Evolutionary conservation across 306 rosid genomes (phyloP).

Genomic region (Citrullus amarus): DNA sequence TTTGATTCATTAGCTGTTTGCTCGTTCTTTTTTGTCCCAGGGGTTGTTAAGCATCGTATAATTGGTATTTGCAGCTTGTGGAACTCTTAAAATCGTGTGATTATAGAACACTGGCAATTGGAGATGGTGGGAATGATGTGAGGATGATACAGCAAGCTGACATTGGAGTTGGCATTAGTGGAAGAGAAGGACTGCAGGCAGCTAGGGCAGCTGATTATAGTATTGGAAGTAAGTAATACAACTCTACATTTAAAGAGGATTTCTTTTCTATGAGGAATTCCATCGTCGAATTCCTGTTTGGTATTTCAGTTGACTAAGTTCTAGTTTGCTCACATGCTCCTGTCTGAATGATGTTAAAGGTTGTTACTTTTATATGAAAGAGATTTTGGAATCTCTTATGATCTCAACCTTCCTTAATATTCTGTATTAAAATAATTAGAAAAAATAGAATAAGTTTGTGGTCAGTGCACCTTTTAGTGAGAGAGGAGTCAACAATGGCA

Average conservation of each 20-base stretch:
- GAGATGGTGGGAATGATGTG: slow-evolving; percentile 98
- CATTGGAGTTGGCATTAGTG: slow-evolving; percentile 97
- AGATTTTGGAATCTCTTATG: neutral
- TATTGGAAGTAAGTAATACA: slow-evolving; percentile 64
- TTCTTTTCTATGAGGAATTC: neutral
- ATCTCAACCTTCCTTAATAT: neutral
- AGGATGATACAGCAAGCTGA: slow-evolving; percentile 99
- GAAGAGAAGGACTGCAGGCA: slow-evolving; percentile 98
- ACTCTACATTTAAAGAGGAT: neutral
- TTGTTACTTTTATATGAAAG: neutral
- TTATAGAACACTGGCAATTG: slow-evolving; percentile 90
- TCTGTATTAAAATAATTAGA: neutral
- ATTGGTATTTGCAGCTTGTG: slow-evolving; percentile 63
- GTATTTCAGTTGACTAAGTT: neutral
- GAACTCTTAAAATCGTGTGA: slow-evolving; percentile 85
- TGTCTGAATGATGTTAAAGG: neutral
- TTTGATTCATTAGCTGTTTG: neutral
- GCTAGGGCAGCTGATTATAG: slow-evolving; percentile 99
- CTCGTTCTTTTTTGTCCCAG: neutral
- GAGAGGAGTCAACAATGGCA: neutral
- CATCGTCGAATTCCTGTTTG: neutral
- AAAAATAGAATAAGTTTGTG: neutral
- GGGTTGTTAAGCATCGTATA: neutral
- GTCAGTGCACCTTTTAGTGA: neutral
- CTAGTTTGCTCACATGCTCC: neutral